Base-by-base conservation (phyloP, 768 basidiomycete genomes). In the Leccinum variicolor region DNA sequence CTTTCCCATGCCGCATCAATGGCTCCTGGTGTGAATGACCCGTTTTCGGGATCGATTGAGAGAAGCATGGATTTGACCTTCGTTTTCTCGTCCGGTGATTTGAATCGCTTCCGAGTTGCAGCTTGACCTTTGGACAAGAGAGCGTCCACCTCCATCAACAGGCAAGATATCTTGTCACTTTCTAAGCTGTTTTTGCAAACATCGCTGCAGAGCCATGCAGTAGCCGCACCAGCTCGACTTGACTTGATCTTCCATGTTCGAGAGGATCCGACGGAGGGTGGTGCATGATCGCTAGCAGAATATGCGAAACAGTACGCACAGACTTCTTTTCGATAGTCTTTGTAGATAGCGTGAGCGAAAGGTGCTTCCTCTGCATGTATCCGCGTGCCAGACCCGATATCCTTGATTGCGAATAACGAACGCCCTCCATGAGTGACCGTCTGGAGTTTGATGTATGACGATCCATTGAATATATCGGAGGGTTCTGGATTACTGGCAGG, bases 251-350 rank as follows among this genome's bases (percentile, higher is more conserved):
- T 76, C 84, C 84, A 85, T 65, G 58, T 74, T 72, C 70, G 71
- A 48, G 69, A 67, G 19, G 56, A 23, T 31, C 53, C 49, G 31
- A 69, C 62, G n/a, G 45, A 55, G 13, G 36, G 55, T 13, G 58
- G 59, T 1, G 56, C 59, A 17, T 67, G 50, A 52, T 72, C 71
- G 55, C 73, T 65, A 23, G 66, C 70, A 25, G 82, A 77, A 64
- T 87, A 87, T 39, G 78, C 76, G 65, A 85, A 87, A 69, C 87
- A 89, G 65, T 80, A 73, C 10, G 78, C 81, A 62, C 86, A 89
- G 49, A 86, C 84, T 66, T 87, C 86, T 66, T 82, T 84, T 41
- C 84, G 77, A 61, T 86, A 88, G 59, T 80, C 79, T 64, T 79
- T 83, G 68, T 81, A 81, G 52, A 89, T 75, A 33, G 84, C 83